Evolutionary conservation across 148 eudicot species (phyloP).

Genomic region (Rhododendron ovatum): DNA sequence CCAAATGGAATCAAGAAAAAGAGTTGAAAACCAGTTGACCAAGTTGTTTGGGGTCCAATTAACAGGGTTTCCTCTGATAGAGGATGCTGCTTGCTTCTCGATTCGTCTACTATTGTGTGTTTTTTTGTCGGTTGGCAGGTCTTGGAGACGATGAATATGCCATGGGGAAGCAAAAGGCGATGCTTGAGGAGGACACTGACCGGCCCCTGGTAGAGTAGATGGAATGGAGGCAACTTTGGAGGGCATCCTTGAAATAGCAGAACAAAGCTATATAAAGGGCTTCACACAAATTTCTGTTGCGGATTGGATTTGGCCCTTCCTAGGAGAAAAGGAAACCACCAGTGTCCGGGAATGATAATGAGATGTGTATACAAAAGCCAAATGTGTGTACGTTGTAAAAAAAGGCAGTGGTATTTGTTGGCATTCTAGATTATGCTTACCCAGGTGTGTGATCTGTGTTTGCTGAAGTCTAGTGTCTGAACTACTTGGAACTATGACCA

Average conservation of each 20-base stretch:
- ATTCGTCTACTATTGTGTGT: neutral
- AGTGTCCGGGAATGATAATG: slow-evolving; percentile 4
- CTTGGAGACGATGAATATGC: slow-evolving; percentile 19
- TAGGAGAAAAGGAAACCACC: neutral
- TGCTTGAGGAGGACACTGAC: slow-evolving; percentile 46
- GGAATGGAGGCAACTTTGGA: neutral
- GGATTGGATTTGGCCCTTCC: neutral
- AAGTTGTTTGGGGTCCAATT: neutral
- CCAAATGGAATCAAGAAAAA: neutral
- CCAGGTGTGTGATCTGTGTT: neutral
- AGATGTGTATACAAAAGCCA: slow-evolving; percentile 13
- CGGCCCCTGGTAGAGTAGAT: slow-evolving; percentile 41
- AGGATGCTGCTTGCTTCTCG: neutral
- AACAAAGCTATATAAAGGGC: neutral
- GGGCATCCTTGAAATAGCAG: neutral
- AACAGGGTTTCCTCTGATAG: neutral
- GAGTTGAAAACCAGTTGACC: neutral
- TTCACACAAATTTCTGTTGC: neutral
- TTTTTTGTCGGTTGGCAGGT: slow-evolving; percentile 18
- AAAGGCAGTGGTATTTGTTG: neutral
- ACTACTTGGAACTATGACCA: neutral
- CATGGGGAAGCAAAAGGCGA: slow-evolving; percentile 28
- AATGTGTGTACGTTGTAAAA: slow-evolving; percentile 7
- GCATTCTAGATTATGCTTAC: neutral
- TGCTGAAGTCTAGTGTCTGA: neutral